These are phyloP conservation scores for Quambalaria eucalypti DNA, from an alignment of 1,284 basidiomycete genomes.

Conservation along the genomic window DNA sequence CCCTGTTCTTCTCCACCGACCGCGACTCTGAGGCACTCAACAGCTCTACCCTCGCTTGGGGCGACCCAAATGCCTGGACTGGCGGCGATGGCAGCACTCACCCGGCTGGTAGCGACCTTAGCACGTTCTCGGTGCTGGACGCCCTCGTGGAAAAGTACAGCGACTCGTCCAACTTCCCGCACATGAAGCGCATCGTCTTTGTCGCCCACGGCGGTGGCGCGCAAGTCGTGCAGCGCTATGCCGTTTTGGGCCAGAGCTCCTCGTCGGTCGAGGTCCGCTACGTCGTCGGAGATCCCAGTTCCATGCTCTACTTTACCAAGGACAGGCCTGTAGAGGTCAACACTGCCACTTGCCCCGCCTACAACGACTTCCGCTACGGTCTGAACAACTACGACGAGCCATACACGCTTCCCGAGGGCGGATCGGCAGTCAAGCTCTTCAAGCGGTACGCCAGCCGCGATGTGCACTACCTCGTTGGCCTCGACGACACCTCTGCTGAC, in stretches of 20 bases:
- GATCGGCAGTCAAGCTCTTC: constrained; percentile 11
- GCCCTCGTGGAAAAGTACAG: constrained; percentile 14
- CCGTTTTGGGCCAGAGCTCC: constrained; percentile 16
- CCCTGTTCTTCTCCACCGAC: constrained; percentile 25
- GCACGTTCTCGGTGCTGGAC: constrained; percentile 19
- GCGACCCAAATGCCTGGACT: constrained; percentile 28
- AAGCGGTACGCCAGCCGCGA: constrained; percentile 20
- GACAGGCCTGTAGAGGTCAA: constrained; percentile 16
- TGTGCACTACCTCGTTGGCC: constrained; percentile 25
- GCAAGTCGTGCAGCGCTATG: constrained; percentile 30
- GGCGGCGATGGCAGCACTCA: constrained; percentile 19
- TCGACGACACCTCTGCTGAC: constrained; percentile 11
- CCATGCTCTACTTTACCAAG: constrained; percentile 28
- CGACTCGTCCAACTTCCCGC: constrained; percentile 13
- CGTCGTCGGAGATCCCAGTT: constrained; percentile 28
- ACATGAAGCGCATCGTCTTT: constrained; percentile 32
- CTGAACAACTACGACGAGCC: constrained; percentile 8
- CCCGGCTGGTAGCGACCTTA: constrained; percentile 10
- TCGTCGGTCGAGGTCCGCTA: constrained; percentile 18
- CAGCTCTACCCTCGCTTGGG: constrained; percentile 19
- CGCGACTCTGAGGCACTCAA: constrained; percentile 10
- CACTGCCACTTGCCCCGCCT: constrained; percentile 16
- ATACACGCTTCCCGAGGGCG: constrained; percentile 5
- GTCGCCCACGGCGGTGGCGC: constrained; percentile 36
- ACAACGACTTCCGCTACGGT: constrained; percentile 30